Conservation (phyloP, 73 alveolate species). For the Breviolum minutum region DNA sequence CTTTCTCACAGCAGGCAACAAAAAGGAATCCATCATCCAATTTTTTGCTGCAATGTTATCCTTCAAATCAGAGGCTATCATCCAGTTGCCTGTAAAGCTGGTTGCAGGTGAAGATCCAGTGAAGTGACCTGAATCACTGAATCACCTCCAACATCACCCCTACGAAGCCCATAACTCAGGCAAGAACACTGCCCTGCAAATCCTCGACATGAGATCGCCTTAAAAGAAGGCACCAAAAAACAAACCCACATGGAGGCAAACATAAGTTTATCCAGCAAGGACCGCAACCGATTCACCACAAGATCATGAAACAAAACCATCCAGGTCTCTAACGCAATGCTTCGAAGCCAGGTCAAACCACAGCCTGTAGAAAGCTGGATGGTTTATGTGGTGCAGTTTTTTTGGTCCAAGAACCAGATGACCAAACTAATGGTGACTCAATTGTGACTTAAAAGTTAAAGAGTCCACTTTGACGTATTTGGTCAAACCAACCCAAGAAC, state of each 20-base stretch:
- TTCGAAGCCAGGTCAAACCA: conserved; percentile 44
- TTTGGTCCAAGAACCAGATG: no score
- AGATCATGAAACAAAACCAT: not conserved
- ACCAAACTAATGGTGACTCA: no score
- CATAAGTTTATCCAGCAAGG: no score
- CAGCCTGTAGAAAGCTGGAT: not conserved
- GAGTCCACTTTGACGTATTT: not conserved
- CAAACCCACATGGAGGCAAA: no score
- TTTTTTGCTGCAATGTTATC: no score
- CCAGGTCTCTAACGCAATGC: conserved; percentile 19
- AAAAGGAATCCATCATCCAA: no score
- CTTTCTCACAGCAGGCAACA: no score
- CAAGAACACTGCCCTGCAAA: conserved; percentile 26
- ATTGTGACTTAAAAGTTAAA: no score
- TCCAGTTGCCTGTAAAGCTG: conserved; percentile 14
- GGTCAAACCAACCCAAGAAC: not conserved
- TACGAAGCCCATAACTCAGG: not conserved
- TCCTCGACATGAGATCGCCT: conserved; percentile 74
- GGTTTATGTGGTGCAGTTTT: no score
- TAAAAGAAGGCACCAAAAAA: not conserved
- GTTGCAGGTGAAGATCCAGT: conserved; percentile 31
- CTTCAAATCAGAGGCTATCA: no score
- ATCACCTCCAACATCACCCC: not conserved
- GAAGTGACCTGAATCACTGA: not conserved
- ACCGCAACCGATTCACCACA: not conserved